A percentile compares a stretch with the other conserved stretches of the same genome.
These are phyloP conservation scores for Cladosporium sp. DNA, from an alignment of 2,329 filamentous ascomycete genomes.

Conservation along the genomic window DNA sequence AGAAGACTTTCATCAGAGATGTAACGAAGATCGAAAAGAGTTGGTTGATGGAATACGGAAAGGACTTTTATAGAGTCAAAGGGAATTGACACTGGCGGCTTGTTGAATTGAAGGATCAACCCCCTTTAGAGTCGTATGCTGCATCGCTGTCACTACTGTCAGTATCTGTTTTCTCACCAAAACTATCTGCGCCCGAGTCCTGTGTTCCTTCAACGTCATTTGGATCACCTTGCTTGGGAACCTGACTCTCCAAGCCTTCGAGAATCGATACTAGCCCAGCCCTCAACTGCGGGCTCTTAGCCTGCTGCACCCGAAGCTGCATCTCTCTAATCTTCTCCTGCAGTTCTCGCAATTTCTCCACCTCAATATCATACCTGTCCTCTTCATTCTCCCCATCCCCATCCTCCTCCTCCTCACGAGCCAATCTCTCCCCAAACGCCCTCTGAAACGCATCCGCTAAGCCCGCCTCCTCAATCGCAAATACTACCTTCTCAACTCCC, in stretches of 20 bases:
- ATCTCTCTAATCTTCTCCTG: slow-evolving; percentile 4
- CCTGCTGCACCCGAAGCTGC: not conserved
- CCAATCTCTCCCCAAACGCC: slow-evolving; percentile 22
- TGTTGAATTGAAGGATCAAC: not conserved
- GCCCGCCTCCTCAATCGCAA: slow-evolving; percentile 49
- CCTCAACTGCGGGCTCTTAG: slow-evolving; percentile 1
- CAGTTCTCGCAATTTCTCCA: slow-evolving; percentile 1
- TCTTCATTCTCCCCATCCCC: not conserved
- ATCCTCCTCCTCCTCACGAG: not conserved
- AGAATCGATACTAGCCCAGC: slow-evolving; percentile 3
- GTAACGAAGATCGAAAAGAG: slow-evolving; percentile 86
- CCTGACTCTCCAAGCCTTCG: not conserved
- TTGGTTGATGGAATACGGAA: slow-evolving; percentile 88
- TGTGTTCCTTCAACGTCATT: not conserved
- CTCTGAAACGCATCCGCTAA: slow-evolving; percentile 48
- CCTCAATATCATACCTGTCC: not conserved
- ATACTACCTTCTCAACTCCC: slow-evolving; percentile 45
- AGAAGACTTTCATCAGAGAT: slow-evolving; percentile 85
- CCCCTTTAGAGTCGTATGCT: not conserved
- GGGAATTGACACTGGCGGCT: slow-evolving; percentile 2
- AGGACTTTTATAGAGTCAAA: slow-evolving; percentile 67
- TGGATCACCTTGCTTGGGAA: not conserved
- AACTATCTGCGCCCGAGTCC: not conserved
- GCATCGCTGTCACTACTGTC: not conserved
- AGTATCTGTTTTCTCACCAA: not conserved